Conservation (phyloP, 495 filamentous ascomycete species). For the Penicillium atrosanguineum region DNA sequence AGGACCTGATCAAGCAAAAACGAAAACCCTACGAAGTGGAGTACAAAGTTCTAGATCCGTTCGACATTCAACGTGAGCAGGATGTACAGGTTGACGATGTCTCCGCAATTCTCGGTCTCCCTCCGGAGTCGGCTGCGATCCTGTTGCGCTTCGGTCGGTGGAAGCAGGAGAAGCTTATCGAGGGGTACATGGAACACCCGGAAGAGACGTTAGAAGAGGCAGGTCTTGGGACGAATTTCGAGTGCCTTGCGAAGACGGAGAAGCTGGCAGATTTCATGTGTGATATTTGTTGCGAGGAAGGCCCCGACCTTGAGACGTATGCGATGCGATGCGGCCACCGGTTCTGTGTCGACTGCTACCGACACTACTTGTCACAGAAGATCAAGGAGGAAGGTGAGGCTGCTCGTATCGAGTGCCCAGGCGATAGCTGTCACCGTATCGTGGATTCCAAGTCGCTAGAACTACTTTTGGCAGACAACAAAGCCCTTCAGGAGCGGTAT, state of each 20-base stretch:
- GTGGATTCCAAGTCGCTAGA: constrained; percentile 88
- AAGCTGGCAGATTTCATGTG: constrained; percentile 76
- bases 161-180: constrained; percentile 94
- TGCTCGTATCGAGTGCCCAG: constrained; percentile 89
- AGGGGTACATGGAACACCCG: constrained; percentile 87
- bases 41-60: constrained; percentile 74
- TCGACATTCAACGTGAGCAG: constrained; percentile 79
- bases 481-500: constrained; percentile 60
- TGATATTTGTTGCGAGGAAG: constrained; percentile 96
- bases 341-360: constrained; percentile 93
- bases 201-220: constrained; percentile 78
- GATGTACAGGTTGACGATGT: constrained; percentile 83
- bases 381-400: constrained; percentile 94
- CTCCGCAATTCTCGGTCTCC: constrained; percentile 79
- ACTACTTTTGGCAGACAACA: constrained; percentile 69
- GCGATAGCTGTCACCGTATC: constrained; percentile 81
- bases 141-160: constrained; percentile 83
- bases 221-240: constrained; percentile 68
- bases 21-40: constrained; percentile 80
- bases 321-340: constrained; percentile 94
- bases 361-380: constrained; percentile 86
- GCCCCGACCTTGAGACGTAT: constrained; percentile 74
- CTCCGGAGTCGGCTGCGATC: constrained; percentile 84
- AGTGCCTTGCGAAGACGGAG: constrained; percentile 63
- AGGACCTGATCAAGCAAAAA: constrained; percentile 67